Evolutionary conservation across 257 asterid genomes (phyloP), one percentile per base, ranked within the genome.

Genomic region (Gentiana dahurica): DNA sequence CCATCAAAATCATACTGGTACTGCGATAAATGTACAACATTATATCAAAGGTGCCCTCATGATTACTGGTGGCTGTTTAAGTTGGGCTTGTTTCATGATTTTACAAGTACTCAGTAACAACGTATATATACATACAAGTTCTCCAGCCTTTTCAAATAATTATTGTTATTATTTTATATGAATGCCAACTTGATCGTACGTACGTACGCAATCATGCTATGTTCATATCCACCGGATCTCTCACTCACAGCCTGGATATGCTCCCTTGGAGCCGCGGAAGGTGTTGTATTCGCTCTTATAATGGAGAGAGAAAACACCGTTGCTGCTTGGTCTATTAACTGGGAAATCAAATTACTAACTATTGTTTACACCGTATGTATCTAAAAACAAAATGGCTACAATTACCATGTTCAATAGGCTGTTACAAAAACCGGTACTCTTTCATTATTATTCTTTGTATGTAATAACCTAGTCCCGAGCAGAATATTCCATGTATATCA

Each of bases 161-260:
- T 24, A 24, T 24, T 24, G 24, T 24, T 24, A 24, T 24, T 24
- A 24, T 24, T 24, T 24, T 24, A 24, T 24, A 24, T 24, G 24
- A 24, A 24, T 24, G 24, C 24, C 24, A 24, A 24, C 24, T 24
- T 24, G 24, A 24, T 24, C 24, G 24, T 24, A 24, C 24, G 24
- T 55, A 13, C 60, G 12, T 53, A 89, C 96, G 92, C 96, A 11
- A 78, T 83, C 41, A 83, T 95, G 8, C 71, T 87, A 9, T 54
- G 44, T 61, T 79, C 89, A 3, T 91, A 87, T 65, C 94, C 94
- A 0, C 81, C 85, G 0, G 95, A 87, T 52, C 80, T 91, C 34
- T 87, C 96, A 3, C 86, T 91, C 48, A 81, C 98, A 12, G 94
- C 95, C 15, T 91, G 95, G 96, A 87, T 91, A 66, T 87, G 96